phyloP scores from a whole-genome alignment of 1,284 basidiomycete species.

The Apiotrichum gamsii region DNA sequence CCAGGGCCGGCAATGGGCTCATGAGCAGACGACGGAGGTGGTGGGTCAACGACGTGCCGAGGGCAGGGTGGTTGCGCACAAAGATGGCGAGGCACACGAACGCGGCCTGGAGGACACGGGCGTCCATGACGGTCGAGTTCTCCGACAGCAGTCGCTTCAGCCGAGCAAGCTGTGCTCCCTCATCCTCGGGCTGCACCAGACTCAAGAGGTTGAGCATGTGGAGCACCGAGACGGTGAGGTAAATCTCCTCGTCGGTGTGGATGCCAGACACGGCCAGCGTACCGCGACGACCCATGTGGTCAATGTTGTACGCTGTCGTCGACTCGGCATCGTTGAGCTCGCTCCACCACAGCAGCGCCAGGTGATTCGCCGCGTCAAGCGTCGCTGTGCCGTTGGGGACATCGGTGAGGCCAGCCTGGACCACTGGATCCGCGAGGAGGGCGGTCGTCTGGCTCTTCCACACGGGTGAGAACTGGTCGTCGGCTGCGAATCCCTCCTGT shows the following conservation, averaged over 20 bases:
- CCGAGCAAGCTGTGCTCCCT: slow-evolving; percentile 63
- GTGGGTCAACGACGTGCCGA: slow-evolving; percentile 67
- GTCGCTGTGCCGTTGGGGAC: slow-evolving; percentile 14
- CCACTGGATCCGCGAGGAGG: slow-evolving; percentile 20
- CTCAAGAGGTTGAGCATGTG: slow-evolving; percentile 83
- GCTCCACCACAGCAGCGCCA: slow-evolving; percentile 36
- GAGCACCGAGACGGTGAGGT: slow-evolving; percentile 36
- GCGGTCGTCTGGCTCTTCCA: slow-evolving; percentile 22
- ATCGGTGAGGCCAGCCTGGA: slow-evolving; percentile 5
- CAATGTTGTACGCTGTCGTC: background rate
- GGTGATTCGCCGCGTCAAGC: slow-evolving; percentile 19
- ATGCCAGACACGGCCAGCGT: slow-evolving; percentile 22
- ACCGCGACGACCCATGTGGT: background rate
- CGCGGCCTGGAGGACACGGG: slow-evolving; percentile 47
- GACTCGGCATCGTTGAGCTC: slow-evolving; percentile 23
- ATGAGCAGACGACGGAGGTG: slow-evolving; percentile 85
- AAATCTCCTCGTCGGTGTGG: slow-evolving; percentile 37
- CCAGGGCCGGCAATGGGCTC: slow-evolving; percentile 78
- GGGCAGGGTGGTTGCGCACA: slow-evolving; percentile 79
- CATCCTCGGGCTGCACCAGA: slow-evolving; percentile 63
- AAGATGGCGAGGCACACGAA: slow-evolving; percentile 40
- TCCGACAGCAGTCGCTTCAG: slow-evolving; percentile 73
- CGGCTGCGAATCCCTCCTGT: slow-evolving; percentile 3
- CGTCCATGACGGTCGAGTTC: slow-evolving; percentile 68
- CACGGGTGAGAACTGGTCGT: slow-evolving; percentile 12